Base-by-base conservation (phyloP, 1,284 basidiomycete species). In the Phylloporus gajari region DNA sequence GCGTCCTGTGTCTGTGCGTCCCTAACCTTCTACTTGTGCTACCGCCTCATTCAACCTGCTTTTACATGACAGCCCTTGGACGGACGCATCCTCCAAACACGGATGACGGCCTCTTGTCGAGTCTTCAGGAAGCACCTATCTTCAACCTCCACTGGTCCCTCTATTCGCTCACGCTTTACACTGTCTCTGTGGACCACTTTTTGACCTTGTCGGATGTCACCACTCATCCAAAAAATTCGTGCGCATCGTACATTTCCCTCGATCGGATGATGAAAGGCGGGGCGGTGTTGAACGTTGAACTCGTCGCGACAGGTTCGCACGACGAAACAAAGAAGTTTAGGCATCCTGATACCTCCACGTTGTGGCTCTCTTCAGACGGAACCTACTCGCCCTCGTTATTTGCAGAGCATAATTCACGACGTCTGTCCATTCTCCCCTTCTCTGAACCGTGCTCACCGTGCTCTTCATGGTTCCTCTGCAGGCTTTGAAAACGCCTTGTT, bases 281-380 rank as follows among this genome's bases (percentile, higher is more conserved):
- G 3, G 91, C 93, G 1, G 95, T 3, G 88, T 89, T 13, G 96
- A 97, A 81, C 3, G 88, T 89, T 13, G 96, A 97, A 81, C 88
- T 97, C 46, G 81, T 97, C 30, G 92, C 91, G 12, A 96, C 94
- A 1, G 96, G 91, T 19, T 93, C 93, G 30, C 97, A 98, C 79
- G 97, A 98, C 78, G 95, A 95, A 1, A 91, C 92, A 0, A 95
- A 97, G 35, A n/a, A n/a, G n/a, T n/a, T n/a, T n/a, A n/a, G n/a
- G n/a, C n/a, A n/a, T n/a, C n/a, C n/a, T n/a, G n/a, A n/a, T n/a
- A n/a, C n/a, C n/a, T n/a, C n/a, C n/a, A n/a, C n/a, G n/a, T n/a
- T n/a, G n/a, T n/a, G n/a, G n/a, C n/a, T n/a, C n/a, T n/a, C n/a
- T n/a, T n/a, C n/a, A n/a, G n/a, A n/a, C n/a, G n/a, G n/a, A n/a